Evolutionary conservation across 2,329 filamentous ascomycete genomes (phyloP).

Genomic region (Fusarium oxysporum): DNA sequence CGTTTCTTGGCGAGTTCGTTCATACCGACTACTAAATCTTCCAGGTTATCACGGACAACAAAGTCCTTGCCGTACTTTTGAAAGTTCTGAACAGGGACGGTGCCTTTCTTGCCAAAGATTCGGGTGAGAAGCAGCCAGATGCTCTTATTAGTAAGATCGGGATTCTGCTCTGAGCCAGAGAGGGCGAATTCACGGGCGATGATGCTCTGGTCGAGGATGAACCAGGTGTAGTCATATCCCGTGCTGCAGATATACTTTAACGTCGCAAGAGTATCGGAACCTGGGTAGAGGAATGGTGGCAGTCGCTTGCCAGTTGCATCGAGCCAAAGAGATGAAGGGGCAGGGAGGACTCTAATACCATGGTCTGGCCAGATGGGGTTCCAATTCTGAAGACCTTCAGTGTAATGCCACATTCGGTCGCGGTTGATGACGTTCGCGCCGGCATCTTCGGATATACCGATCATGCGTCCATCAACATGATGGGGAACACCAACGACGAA

Average conservation of each 20-base stretch:
- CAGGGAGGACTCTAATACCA: conserved; percentile 70
- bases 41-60: conserved; percentile 66
- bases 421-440: conserved; percentile 69
- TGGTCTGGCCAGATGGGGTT: conserved; percentile 70
- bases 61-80: conserved; percentile 70
- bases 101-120: conserved; percentile 64
- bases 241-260: conserved; percentile 70
- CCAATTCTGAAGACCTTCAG: conserved; percentile 72
- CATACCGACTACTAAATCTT: conserved; percentile 68
- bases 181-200: conserved; percentile 71
- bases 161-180: conserved; percentile 73
- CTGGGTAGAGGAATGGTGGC: conserved; percentile 67
- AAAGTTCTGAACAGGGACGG: conserved; percentile 67
- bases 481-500: conserved; percentile 72
- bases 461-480: conserved; percentile 74
- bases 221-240: conserved; percentile 73
- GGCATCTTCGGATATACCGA: conserved; percentile 63
- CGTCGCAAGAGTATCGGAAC: conserved; percentile 67
- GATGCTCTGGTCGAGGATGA: conserved; percentile 68
- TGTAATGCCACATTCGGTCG: conserved; percentile 76
- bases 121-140: conserved; percentile 64
- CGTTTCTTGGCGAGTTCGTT: conserved; percentile 63
- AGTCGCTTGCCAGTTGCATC: conserved; percentile 70
- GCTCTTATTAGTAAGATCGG: conserved; percentile 69
- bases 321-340: conserved; percentile 71